A percentile compares a stretch with the other conserved stretches of the same genome.
phyloP scores from a whole-genome alignment of 208 protist species.

The Acanthamoeba healyi region DNA sequence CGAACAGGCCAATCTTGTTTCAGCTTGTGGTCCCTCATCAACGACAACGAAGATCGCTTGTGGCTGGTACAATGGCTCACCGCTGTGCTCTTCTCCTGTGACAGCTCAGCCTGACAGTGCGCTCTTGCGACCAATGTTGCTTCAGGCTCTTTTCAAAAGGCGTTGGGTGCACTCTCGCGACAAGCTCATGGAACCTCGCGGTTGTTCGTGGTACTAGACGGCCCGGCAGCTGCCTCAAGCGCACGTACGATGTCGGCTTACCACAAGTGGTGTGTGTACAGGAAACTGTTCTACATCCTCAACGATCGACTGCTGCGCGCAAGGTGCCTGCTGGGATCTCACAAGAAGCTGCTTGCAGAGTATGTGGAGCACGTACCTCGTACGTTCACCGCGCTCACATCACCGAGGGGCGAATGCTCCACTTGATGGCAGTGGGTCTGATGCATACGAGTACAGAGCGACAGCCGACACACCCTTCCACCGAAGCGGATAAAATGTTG shows the following conservation, averaged over 20 bases:
- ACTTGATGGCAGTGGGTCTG: neutral
- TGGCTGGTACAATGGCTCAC: neutral
- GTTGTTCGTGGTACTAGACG: neutral
- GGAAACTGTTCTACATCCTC: constrained; percentile 3
- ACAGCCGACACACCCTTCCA: no score
- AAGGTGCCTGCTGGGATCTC: neutral
- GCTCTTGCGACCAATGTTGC: neutral
- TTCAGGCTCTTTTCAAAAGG: constrained; percentile 2
- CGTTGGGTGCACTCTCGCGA: constrained; percentile 23
- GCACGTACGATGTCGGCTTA: neutral
- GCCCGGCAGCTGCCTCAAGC: no score
- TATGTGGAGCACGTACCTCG: neutral
- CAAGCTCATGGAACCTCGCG: neutral
- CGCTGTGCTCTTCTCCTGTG: neutral
- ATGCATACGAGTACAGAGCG: no score
- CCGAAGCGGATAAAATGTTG: no score
- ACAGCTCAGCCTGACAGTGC: no score
- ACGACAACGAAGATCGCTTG: constrained; percentile 7
- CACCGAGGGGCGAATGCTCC: no score
- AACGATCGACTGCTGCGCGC: constrained; percentile 30
- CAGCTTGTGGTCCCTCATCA: neutral
- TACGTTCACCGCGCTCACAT: no score
- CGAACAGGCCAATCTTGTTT: neutral
- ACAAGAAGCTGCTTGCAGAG: neutral
- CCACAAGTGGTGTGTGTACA: neutral